These are phyloP conservation scores for Perilla frutescens DNA, from an alignment of 257 asterid genomes.

Conservation along the genomic window DNA sequence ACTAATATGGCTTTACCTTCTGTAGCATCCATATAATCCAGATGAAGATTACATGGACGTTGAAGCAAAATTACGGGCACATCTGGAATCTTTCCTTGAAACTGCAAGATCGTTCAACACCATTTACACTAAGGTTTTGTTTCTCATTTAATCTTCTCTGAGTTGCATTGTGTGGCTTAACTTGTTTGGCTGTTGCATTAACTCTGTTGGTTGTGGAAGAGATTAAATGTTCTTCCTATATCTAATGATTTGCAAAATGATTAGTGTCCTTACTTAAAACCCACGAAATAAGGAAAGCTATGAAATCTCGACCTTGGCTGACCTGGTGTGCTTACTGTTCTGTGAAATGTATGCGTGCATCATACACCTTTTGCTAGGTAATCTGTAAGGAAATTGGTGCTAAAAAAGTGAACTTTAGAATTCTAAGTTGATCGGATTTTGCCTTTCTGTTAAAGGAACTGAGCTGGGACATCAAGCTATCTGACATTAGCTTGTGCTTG, in stretches of 20 bases:
- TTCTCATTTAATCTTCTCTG: constrained; percentile 31
- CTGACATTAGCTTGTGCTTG: constrained; percentile 17
- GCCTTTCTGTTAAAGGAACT: constrained; percentile 5
- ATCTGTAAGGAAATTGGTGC: constrained; percentile 12
- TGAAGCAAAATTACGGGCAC: constrained; percentile 79
- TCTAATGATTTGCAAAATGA: constrained; percentile 8
- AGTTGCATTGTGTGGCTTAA: constrained; percentile 21
- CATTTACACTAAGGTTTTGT: constrained; percentile 87
- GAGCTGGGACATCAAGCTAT: not conserved
- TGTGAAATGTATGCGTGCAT: constrained; percentile 7
- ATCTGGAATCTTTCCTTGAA: constrained; percentile 95
- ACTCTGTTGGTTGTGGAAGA: constrained; percentile 7
- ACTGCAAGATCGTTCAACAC: constrained; percentile 92
- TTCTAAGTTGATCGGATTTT: not conserved
- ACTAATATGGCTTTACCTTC: constrained; percentile 30
- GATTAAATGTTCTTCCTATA: not conserved
- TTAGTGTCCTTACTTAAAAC: not conserved
- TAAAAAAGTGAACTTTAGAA: not conserved
- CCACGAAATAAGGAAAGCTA: not conserved
- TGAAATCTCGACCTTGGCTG: constrained; percentile 12
- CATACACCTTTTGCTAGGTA: constrained; percentile 9
- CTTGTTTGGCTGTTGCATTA: constrained; percentile 13
- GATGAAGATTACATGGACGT: constrained; percentile 90
- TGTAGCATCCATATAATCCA: constrained; percentile 92
- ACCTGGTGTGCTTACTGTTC: not conserved